These are phyloP conservation scores for Trametes punicea DNA, from an alignment of 768 basidiomycete species.

Conservation along the genomic window DNA sequence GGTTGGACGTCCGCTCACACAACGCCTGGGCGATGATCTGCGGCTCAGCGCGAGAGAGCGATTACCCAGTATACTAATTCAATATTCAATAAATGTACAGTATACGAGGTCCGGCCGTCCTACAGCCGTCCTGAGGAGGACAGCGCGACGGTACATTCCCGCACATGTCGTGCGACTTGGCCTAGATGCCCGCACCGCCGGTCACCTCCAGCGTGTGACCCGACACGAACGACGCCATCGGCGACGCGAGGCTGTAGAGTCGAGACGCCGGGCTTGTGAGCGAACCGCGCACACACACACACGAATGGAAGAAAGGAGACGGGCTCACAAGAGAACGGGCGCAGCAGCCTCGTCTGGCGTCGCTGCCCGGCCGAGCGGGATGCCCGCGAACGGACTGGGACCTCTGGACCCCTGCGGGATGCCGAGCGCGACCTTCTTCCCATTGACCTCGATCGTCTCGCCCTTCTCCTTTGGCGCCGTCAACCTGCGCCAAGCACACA, in stretches of 20 bases:
- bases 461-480: slow-evolving; percentile 80
- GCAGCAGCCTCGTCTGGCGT: slow-evolving; percentile 74
- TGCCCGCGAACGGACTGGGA: slow-evolving; percentile 40
- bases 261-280: background rate
- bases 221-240: slow-evolving; percentile 74
- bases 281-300: background rate
- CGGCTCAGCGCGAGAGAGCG: too few relatives aligned
- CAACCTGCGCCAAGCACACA: slow-evolving; percentile 41
- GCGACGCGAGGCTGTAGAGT: slow-evolving; percentile 61
- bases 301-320: background rate
- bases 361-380: slow-evolving; percentile 69
- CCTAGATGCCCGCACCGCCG: slow-evolving; percentile 72
- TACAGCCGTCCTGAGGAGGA: too few relatives aligned
- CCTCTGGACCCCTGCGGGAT: slow-evolving; percentile 54
- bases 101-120: background rate
- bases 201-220: slow-evolving; percentile 86
- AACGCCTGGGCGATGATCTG: too few relatives aligned
- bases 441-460: slow-evolving; percentile 70
- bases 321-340: slow-evolving; percentile 70
- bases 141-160: background rate
- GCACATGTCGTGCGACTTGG: background rate
- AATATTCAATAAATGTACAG: background rate
- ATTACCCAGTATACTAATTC: too few relatives aligned
- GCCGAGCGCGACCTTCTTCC: slow-evolving; percentile 81
- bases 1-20: too few relatives aligned